Percentiles rank a stretch among this genome's conserved stretches.
Evolutionary conservation across 176 grass and related monocot species (phyloP).

Genomic region (Lolium multiflorum): DNA sequence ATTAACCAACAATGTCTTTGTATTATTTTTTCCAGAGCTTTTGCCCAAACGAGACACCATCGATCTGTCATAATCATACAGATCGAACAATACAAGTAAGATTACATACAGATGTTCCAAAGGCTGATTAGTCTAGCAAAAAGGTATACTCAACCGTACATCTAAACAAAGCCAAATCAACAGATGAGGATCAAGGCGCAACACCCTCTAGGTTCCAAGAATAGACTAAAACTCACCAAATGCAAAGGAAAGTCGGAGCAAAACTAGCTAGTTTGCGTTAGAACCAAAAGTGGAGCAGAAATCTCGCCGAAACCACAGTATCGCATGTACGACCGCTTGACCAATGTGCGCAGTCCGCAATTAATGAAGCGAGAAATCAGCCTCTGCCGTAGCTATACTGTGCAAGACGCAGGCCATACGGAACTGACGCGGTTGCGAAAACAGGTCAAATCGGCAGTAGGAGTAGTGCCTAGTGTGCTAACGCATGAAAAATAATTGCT

Average conservation of each 20-base stretch:
- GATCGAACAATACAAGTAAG: not conserved
- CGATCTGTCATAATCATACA: not conserved
- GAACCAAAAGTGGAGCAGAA: not conserved
- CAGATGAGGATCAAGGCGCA: not conserved
- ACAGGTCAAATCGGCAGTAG: not conserved
- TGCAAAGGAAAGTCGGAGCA: not conserved
- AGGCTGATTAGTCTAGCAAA: not conserved
- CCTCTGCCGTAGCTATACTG: not conserved
- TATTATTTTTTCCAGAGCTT: not conserved
- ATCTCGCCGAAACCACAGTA: slow-evolving; percentile 30
- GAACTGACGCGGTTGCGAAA: slow-evolving; percentile 33
- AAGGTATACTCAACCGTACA: not conserved
- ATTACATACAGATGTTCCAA: not conserved
- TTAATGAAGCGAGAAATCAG: slow-evolving; percentile 14
- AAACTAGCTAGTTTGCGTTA: not conserved
- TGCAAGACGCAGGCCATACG: slow-evolving; percentile 32
- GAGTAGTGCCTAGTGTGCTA: not conserved
- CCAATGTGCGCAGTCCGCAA: not conserved
- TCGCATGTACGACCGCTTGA: slow-evolving; percentile 44
- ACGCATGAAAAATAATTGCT: not conserved
- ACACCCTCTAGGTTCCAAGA: not conserved
- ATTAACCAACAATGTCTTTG: too few relatives aligned
- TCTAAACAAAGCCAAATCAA: slow-evolving; percentile 18
- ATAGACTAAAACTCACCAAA: not conserved
- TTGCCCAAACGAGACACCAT: not conserved